Evolutionary conservation across 345 rosid genomes (phyloP).

Genomic region (Dovyalis caffra): DNA sequence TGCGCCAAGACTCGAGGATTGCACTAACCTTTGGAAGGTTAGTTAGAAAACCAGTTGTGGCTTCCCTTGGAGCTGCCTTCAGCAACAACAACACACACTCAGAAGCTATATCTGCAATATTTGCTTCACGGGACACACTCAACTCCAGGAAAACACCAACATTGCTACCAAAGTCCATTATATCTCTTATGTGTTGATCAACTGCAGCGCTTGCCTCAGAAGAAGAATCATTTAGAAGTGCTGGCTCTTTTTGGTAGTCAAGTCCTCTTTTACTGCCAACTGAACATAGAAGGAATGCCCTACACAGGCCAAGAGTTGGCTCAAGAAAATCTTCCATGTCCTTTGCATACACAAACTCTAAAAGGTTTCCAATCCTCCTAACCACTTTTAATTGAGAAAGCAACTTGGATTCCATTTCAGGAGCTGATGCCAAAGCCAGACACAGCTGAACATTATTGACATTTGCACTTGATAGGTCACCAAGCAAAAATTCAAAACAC

Average conservation of each 20-base stretch:
- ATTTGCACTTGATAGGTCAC: slow-evolving; percentile 82
- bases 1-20: slow-evolving; percentile 62
- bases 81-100: slow-evolving; percentile 73
- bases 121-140: slow-evolving; percentile 45
- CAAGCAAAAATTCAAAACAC: slow-evolving; percentile 88
- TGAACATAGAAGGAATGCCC: slow-evolving; percentile 72
- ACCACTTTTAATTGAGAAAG: slow-evolving; percentile 83
- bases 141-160: slow-evolving; percentile 63
- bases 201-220: slow-evolving; percentile 34
- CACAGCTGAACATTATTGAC: slow-evolving; percentile 90
- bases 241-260: slow-evolving; percentile 50
- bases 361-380: slow-evolving; percentile 78
- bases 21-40: slow-evolving; percentile 67
- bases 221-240: slow-evolving; percentile 54
- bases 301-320: slow-evolving; percentile 78
- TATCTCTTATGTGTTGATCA: slow-evolving; percentile 69
- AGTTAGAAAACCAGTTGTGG: slow-evolving; percentile 76
- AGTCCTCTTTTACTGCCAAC: slow-evolving; percentile 52
- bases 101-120: slow-evolving; percentile 68
- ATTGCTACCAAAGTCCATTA: slow-evolving; percentile 74
- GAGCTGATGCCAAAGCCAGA: slow-evolving; percentile 87
- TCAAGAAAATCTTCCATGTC: slow-evolving; percentile 97
- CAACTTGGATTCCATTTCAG: slow-evolving; percentile 87
- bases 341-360: slow-evolving; percentile 83
- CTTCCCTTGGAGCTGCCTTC: slow-evolving; percentile 92